Percentiles rank a stretch among this genome's conserved stretches.
These are phyloP conservation scores for Xylariaceae sp. DNA, from an alignment of 2,329 filamentous ascomycete genomes.

Conservation along the genomic window DNA sequence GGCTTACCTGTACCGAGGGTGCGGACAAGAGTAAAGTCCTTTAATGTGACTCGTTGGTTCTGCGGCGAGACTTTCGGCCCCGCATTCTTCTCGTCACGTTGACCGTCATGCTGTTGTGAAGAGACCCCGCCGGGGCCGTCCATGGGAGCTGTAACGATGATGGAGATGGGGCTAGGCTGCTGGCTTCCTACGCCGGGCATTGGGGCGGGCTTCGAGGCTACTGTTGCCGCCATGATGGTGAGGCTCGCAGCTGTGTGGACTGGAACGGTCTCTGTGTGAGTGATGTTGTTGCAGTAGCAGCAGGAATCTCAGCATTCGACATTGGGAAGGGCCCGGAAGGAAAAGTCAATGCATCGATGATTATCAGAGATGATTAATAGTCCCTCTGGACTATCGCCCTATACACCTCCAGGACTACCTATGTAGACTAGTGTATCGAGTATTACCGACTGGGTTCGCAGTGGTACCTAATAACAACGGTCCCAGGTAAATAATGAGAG, in stretches of 20 bases:
- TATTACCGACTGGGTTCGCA: neutral
- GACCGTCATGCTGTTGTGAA: conserved; percentile 14
- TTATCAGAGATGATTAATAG: neutral
- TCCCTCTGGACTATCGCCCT: neutral
- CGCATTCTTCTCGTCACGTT: conserved; percentile 18
- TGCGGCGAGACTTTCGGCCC: conserved; percentile 29
- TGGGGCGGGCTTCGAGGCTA: conserved; percentile 26
- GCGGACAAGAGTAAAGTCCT: conserved; percentile 68
- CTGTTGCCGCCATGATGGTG: conserved; percentile 32
- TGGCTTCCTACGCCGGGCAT: conserved; percentile 21
- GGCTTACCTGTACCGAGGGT: conserved; percentile 67
- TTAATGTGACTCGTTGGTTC: conserved; percentile 37
- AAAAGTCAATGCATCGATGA: conserved; percentile 14
- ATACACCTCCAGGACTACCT: neutral
- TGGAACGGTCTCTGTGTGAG: conserved; percentile 4
- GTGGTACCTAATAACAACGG: neutral
- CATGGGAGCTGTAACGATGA: conserved; percentile 15
- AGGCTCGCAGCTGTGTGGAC: conserved; percentile 10
- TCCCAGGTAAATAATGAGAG: neutral
- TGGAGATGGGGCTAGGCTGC: conserved; percentile 22
- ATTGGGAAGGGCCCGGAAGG: conserved; percentile 12
- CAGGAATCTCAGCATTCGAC: conserved; percentile 8
- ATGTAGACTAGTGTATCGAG: neutral
- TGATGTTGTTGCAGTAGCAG: conserved; percentile 14
- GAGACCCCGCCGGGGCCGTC: conserved; percentile 18